Conservation (phyloP, 306 rosid species). For the Morella rubra region DNA sequence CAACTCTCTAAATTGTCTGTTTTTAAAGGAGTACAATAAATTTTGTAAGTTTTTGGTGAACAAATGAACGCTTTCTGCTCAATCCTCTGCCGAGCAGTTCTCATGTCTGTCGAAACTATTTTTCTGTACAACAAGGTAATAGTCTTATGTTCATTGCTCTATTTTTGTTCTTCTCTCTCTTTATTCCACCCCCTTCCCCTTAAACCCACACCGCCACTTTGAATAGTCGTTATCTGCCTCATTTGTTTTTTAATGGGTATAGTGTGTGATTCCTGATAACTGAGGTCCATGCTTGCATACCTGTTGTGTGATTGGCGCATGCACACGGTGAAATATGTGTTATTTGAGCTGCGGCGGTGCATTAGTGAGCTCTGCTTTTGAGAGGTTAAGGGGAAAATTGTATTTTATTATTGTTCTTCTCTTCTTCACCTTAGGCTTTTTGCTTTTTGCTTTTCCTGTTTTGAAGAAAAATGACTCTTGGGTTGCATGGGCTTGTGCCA, state of each 20-base stretch:
- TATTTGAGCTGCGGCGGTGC: background rate
- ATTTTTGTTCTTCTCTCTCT: background rate
- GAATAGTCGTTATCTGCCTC: background rate
- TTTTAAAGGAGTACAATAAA: no score
- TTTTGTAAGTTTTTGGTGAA: background rate
- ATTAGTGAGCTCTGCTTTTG: background rate
- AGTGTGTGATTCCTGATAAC: background rate
- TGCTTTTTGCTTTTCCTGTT: background rate
- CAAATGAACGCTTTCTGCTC: conserved; percentile 30
- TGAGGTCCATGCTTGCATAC: background rate
- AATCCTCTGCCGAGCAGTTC: conserved; percentile 13
- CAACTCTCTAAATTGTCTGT: no score
- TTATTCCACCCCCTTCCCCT: background rate
- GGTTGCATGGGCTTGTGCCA: background rate
- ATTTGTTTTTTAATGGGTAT: background rate
- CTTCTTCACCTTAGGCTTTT: background rate
- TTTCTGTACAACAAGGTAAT: conserved; percentile 28
- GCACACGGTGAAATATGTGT: conserved; percentile 8
- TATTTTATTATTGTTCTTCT: background rate
- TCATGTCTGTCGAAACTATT: conserved; percentile 3
- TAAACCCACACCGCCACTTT: no score
- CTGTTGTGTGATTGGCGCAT: background rate
- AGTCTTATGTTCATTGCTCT: background rate
- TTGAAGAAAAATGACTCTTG: background rate
- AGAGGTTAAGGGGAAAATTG: background rate